Conservation (phyloP, 2,329 filamentous ascomycete genomes). For the Neonectria hederae region DNA sequence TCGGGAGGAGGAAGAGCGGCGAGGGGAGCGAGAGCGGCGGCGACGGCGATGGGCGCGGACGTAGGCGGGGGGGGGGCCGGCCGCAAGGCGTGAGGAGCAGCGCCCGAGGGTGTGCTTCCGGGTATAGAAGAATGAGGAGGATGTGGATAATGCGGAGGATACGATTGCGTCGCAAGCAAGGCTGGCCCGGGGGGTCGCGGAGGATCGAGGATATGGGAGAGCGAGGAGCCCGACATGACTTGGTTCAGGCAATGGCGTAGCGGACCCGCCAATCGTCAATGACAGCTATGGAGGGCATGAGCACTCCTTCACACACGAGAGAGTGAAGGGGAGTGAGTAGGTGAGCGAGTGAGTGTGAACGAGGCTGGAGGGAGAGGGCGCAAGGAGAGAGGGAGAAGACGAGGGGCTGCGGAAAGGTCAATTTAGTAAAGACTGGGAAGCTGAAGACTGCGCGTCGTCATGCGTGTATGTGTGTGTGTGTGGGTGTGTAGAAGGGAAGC, state of each 20-base stretch:
- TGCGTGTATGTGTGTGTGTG: background rate
- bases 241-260: slow-evolving; percentile 21
- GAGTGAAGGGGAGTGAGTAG: background rate
- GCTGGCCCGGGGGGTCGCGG: slow-evolving; percentile 35
- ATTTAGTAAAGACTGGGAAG: slow-evolving; percentile 1
- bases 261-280: slow-evolving; percentile 16
- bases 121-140: background rate
- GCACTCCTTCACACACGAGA: slow-evolving; percentile 11
- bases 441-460: background rate
- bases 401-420: background rate
- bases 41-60: background rate
- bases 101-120: background rate
- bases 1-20: slow-evolving; percentile 5
- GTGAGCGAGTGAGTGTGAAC: background rate
- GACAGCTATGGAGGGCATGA: slow-evolving; percentile 13
- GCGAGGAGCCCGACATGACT: slow-evolving; percentile 46
- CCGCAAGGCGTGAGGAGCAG: slow-evolving; percentile 19
- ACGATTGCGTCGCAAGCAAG: slow-evolving; percentile 28
- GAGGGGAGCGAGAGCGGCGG: background rate
- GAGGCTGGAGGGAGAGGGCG: background rate
- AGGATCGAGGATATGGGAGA: slow-evolving; percentile 46
- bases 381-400: background rate
- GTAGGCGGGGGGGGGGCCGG: slow-evolving; percentile 16
- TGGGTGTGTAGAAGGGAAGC: background rate
- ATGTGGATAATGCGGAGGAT: slow-evolving; percentile 27